phyloP scores from a whole-genome alignment of 306 rosid genomes.

The Vigna radiata region DNA sequence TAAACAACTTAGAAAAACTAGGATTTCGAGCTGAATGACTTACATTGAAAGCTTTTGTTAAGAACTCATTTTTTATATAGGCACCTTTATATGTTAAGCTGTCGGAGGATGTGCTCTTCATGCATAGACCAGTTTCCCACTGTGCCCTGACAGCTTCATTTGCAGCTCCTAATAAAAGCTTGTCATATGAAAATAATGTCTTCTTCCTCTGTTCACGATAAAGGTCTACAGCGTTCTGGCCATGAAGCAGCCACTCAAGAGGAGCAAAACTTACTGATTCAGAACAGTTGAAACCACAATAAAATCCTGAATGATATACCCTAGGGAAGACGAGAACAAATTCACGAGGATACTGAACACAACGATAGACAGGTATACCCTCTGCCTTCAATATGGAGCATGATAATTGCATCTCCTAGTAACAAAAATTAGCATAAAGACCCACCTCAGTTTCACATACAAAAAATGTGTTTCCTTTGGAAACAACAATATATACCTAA shows the following conservation, averaged over 20 bases:
- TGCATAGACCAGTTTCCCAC: slow-evolving; percentile 64
- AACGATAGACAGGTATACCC: slow-evolving; percentile 75
- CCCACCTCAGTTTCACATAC: slow-evolving; percentile 10
- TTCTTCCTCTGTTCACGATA: slow-evolving; percentile 65
- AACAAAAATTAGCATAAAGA: slow-evolving; percentile 46
- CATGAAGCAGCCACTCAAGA: slow-evolving; percentile 84
- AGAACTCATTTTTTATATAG: slow-evolving; percentile 60
- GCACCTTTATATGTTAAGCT: slow-evolving; percentile 58
- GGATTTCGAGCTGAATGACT: slow-evolving; percentile 35
- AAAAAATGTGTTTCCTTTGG: slow-evolving; percentile 1
- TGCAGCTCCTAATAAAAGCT: slow-evolving; percentile 82
- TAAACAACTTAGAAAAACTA: slow-evolving; percentile 17
- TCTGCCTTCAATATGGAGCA: slow-evolving; percentile 65
- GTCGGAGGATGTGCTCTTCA: slow-evolving; percentile 49
- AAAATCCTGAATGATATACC: slow-evolving; percentile 79
- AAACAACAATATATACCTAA: slow-evolving; percentile 23
- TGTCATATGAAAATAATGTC: slow-evolving; percentile 77
- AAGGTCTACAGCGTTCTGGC: slow-evolving; percentile 67
- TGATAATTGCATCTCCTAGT: slow-evolving; percentile 71
- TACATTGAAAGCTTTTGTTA: slow-evolving; percentile 68
- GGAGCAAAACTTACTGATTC: slow-evolving; percentile 81
- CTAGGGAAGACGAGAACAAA: slow-evolving; percentile 82
- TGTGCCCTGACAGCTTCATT: slow-evolving; percentile 78
- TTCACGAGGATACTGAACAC: slow-evolving; percentile 79
- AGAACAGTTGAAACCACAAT: slow-evolving; percentile 84